These are phyloP conservation scores for Aspergillus arachidicola DNA, from an alignment of 2,329 filamentous ascomycete species.

Conservation along the genomic window DNA sequence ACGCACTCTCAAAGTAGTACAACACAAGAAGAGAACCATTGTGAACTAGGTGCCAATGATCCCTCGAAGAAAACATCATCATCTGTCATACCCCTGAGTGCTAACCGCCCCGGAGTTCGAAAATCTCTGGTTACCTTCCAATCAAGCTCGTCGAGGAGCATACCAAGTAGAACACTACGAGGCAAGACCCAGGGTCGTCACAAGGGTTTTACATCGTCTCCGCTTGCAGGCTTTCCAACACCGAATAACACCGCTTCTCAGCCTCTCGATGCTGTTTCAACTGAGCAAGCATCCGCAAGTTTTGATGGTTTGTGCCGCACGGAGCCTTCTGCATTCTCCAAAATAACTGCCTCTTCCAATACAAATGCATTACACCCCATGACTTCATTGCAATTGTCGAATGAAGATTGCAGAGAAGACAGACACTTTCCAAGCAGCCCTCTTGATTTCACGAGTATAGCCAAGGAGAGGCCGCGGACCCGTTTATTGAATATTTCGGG, in stretches of 20 bases:
- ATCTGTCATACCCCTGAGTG: background rate
- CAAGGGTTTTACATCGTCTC: slow-evolving; percentile 35
- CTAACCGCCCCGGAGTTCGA: background rate
- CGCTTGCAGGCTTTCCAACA: slow-evolving; percentile 30
- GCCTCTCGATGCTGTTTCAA: background rate
- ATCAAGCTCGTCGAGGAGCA: background rate
- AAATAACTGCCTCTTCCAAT: background rate
- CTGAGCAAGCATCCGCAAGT: background rate
- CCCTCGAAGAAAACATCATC: background rate
- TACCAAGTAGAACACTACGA: slow-evolving; percentile 3
- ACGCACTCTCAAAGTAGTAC: slow-evolving; percentile 3
- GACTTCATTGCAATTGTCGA: background rate
- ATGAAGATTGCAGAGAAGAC: background rate
- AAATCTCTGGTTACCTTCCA: background rate
- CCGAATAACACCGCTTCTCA: slow-evolving; percentile 14
- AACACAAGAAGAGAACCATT: slow-evolving; percentile 2
- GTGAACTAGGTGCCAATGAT: background rate
- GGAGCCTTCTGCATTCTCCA: background rate
- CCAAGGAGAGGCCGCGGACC: background rate
- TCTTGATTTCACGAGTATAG: background rate
- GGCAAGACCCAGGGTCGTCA: slow-evolving; percentile 19
- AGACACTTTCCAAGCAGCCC: background rate
- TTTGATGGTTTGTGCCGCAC: background rate
- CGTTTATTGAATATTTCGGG: background rate
- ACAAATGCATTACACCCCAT: background rate